Conservation (phyloP, 169 alveolate species). For the Plasmodium gonderi region DNA sequence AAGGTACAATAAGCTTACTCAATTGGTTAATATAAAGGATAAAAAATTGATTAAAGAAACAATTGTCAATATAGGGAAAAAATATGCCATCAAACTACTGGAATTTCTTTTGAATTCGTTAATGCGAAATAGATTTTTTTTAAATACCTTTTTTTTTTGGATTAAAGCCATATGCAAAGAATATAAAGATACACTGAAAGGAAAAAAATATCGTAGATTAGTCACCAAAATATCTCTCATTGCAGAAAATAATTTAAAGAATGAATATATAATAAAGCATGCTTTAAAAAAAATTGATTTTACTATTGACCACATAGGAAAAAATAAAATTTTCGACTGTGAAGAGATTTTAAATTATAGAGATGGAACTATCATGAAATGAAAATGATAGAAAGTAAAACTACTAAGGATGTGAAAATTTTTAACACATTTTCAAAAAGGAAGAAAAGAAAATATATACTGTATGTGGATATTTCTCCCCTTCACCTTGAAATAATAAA, state of each 20-base stretch:
- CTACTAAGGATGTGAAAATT: too few relatives aligned
- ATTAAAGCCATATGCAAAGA: slow-evolving; percentile 44
- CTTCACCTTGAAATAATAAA: neutral
- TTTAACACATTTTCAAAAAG: neutral
- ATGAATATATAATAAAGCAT: slow-evolving; percentile 37
- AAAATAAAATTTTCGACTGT: slow-evolving; percentile 1
- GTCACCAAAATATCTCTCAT: slow-evolving; percentile 20
- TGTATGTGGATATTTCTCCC: neutral
- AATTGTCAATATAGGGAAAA: slow-evolving; percentile 38
- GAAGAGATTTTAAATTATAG: slow-evolving; percentile 8
- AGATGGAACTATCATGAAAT: slow-evolving; percentile 70
- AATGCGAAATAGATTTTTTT: neutral
- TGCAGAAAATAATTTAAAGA: neutral
- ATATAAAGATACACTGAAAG: slow-evolving; percentile 21
- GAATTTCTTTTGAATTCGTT: slow-evolving; percentile 12
- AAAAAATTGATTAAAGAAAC: slow-evolving; percentile 4
- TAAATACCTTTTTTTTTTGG: slow-evolving; percentile 5
- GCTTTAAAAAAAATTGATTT: slow-evolving; percentile 31
- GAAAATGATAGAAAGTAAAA: neutral
- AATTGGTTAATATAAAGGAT: neutral
- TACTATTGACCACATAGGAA: slow-evolving; percentile 22
- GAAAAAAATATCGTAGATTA: slow-evolving; percentile 26
- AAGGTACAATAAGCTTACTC: neutral
- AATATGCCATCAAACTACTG: slow-evolving; percentile 45
- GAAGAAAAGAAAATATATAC: neutral